phyloP scores from a whole-genome alignment of 345 rosid species.

The Anacardium occidentale region DNA sequence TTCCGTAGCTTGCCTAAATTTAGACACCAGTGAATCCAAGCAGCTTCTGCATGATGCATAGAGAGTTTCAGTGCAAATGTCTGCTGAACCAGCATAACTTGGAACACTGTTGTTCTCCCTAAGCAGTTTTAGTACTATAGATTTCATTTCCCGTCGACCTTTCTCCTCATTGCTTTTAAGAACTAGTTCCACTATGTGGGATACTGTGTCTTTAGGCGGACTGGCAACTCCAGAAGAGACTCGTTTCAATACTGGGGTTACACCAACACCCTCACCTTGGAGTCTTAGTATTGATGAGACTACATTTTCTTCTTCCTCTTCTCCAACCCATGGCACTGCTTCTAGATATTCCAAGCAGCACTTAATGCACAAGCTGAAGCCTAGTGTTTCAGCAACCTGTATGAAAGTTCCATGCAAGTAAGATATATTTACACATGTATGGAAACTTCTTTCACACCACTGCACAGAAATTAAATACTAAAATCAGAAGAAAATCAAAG shows the following conservation, averaged over 20 bases:
- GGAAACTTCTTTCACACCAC: constrained; percentile 7
- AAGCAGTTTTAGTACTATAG: constrained; percentile 83
- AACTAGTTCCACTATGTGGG: constrained; percentile 75
- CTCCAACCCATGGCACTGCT: constrained; percentile 99
- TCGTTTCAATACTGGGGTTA: constrained; percentile 72
- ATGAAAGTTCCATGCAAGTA: constrained; percentile 6
- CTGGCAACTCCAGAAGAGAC: constrained; percentile 55
- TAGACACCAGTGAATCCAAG: constrained; percentile 52
- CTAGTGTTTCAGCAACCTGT: constrained; percentile 77
- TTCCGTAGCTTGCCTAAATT: constrained; percentile 59
- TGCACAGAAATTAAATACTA: not conserved
- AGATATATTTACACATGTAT: not conserved
- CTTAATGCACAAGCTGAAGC: constrained; percentile 65
- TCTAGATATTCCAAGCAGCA: constrained; percentile 90
- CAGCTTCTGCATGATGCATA: constrained; percentile 67
- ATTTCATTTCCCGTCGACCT: constrained; percentile 90
- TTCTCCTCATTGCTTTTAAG: constrained; percentile 87
- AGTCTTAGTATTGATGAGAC: constrained; percentile 66
- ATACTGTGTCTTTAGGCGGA: constrained; percentile 69
- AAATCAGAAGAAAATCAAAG: not conserved
- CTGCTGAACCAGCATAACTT: constrained; percentile 40
- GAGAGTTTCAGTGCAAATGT: constrained; percentile 65
- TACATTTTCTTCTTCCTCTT: constrained; percentile 93
- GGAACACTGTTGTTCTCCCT: constrained; percentile 61
- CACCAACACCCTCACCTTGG: constrained; percentile 66